A percentile compares a stretch with the other conserved stretches of the same genome.
These are phyloP conservation scores for Suhomyces choctaworum DNA, from an alignment of 1,139 yeast genomes.

Conservation along the genomic window DNA sequence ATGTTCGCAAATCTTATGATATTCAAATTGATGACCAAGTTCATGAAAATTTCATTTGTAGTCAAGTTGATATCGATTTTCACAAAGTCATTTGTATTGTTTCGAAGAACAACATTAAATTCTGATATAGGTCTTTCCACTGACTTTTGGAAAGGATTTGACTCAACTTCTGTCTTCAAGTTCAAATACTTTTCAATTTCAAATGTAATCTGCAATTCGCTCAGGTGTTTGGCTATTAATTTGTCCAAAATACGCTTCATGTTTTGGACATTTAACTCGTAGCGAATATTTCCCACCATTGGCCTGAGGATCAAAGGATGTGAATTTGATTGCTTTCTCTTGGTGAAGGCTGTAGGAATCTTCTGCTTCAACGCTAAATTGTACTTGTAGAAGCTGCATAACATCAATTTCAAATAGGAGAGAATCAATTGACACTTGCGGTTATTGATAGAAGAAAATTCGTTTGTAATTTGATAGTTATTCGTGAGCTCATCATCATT, in stretches of 20 bases:
- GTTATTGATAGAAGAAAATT: constrained; percentile 35
- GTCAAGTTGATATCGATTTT: constrained; percentile 36
- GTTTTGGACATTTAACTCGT: constrained; percentile 51
- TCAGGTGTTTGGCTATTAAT: constrained; percentile 19
- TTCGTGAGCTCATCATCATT: constrained; percentile 40
- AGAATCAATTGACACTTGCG: constrained; percentile 54
- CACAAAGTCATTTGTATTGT: constrained; percentile 16
- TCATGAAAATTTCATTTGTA: constrained; percentile 44
- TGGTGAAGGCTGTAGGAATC: constrained; percentile 50
- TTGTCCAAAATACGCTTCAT: constrained; percentile 45
- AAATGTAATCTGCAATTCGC: constrained; percentile 21
- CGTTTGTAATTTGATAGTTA: constrained; percentile 32
- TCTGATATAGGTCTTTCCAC: constrained; percentile 37
- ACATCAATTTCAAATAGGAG: constrained; percentile 55
- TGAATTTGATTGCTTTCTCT: constrained; percentile 50
- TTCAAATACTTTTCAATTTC: constrained; percentile 29
- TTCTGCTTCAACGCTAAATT: constrained; percentile 49
- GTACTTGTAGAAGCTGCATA: constrained; percentile 58
- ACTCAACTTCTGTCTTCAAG: constrained; percentile 17
- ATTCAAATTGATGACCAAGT: constrained; percentile 33
- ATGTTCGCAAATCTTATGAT: constrained; percentile 35
- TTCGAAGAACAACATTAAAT: constrained; percentile 22
- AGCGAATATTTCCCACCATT: constrained; percentile 66
- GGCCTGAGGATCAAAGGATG: constrained; percentile 63
- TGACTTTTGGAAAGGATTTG: constrained; percentile 43